A percentile compares a stretch with the other conserved stretches of the same genome.
Evolutionary conservation across 2,329 filamentous ascomycete genomes (phyloP).

Genomic region (Pseudopyrenochaeta lycopersici): DNA sequence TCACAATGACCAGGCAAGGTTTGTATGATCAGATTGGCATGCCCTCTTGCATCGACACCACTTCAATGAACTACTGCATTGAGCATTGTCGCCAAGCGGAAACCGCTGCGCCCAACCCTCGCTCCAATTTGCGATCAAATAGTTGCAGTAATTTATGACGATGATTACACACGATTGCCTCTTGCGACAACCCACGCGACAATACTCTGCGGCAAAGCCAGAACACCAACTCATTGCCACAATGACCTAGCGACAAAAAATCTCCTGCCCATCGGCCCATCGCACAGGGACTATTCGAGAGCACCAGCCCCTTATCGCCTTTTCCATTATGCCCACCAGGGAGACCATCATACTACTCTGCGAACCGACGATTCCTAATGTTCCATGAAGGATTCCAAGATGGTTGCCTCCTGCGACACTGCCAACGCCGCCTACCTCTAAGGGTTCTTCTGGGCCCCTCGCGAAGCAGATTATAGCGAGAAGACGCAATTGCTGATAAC

Average conservation of each 20-base stretch:
- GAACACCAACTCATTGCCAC: conserved; percentile 6
- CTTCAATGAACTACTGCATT: neutral
- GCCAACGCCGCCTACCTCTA: neutral
- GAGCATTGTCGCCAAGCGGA: conserved; percentile 5
- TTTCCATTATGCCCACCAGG: neutral
- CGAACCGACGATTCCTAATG: neutral
- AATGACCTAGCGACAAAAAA: conserved; percentile 16
- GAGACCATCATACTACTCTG: neutral
- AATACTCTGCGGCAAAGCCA: conserved; percentile 6
- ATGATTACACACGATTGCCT: neutral
- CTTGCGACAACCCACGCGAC: conserved; percentile 9
- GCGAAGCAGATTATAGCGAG: neutral
- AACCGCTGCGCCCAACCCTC: conserved; percentile 1
- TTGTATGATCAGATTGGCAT: conserved; percentile 12
- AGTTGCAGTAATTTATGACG: conserved; percentile 6
- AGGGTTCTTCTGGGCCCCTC: neutral
- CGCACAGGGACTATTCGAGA: conserved; percentile 16
- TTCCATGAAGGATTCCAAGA: neutral
- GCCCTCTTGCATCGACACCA: conserved; percentile 3
- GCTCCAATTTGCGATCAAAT: conserved; percentile 4
- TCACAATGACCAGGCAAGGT: neutral
- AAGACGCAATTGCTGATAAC: neutral
- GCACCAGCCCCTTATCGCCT: conserved; percentile 9
- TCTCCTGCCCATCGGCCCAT: neutral
- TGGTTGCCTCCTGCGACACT: neutral